Evolutionary conservation across 2,329 filamentous ascomycete genomes (phyloP), one percentile per base, ranked within the genome.

Genomic region (Aspergillus sp.): DNA sequence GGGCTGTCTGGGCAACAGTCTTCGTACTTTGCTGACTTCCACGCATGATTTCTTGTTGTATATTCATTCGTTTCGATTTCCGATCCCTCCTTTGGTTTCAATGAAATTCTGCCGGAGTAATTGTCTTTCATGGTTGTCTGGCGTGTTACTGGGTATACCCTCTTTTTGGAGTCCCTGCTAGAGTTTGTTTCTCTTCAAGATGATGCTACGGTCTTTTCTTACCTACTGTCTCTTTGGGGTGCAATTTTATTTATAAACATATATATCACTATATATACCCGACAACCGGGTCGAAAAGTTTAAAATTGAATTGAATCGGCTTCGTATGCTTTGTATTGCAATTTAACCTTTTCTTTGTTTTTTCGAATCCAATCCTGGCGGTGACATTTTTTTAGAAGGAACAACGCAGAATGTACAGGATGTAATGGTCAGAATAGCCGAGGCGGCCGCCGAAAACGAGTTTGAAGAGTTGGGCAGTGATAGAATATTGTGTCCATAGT

Each of bases 1-100:
- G 61, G 50, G 48, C 51, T 64, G 49, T 60, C 62, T 6, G 66
- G 65, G 43, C 43, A 59, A 11, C 62, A 65, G 60, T 55, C 48
- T 59, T 48, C 54, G 59, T 58, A 48, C 20, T 36, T 47, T 15
- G 30, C 42, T 15, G n/a, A 62, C 54, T 34, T 61, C 17, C 50
- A 62, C 50, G 41, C 48, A 39, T 49, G 54, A 42, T 36, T 17
- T 50, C 11, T n/a, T 20, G 13, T 47, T 44, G 34, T 17, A 34
- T 34, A 42, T 50, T 26, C 22, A 18, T 45, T 42, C 13, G 5
- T 34, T 50, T 39, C 15, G 32, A 5, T 36, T 8, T 45, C 30
- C 20, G 17, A 42, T 20, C 13, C 39, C 45, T 41, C 51, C 9
- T 34, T 41, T 36, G 41, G 12, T 41, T 24, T 15, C 20, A 15